phyloP scores from a whole-genome alignment of 129 eudicot genomes.

The Helianthus tuberosus region DNA sequence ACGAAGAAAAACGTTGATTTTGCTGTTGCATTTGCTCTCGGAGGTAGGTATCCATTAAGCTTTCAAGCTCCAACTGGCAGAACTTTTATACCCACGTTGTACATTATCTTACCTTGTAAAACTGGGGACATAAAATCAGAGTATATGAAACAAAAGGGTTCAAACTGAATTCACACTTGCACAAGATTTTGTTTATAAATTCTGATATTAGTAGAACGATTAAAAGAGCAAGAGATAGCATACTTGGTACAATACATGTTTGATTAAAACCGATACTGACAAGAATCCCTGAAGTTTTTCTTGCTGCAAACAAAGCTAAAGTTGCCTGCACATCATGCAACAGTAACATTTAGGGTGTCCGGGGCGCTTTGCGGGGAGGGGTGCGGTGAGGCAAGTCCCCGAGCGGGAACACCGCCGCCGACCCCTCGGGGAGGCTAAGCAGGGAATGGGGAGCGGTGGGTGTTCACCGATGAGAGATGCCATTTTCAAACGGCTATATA shows the following conservation, averaged over 20 bases:
- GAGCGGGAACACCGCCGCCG: no score
- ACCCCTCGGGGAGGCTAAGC: no score
- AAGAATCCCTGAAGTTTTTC: constrained; percentile 87
- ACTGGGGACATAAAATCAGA: constrained; percentile 41
- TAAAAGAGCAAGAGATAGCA: constrained; percentile 21
- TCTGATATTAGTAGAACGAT: background rate
- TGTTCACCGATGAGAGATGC: no score
- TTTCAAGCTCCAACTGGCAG: constrained; percentile 85
- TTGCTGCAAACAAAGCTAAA: constrained; percentile 91
- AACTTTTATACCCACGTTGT: constrained; percentile 82
- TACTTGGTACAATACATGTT: constrained; percentile 95
- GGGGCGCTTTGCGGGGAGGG: no score
- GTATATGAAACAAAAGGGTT: no score
- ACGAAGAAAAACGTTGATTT: background rate
- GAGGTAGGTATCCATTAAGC: constrained; percentile 87
- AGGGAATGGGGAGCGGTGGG: no score
- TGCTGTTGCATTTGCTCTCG: constrained; percentile 84
- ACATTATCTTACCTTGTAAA: constrained; percentile 85
- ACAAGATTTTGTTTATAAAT: background rate
- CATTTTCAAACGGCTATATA: no score
- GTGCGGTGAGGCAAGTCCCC: no score
- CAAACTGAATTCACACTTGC: no score
- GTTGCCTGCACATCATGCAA: constrained; percentile 66
- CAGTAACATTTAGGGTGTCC: constrained; percentile 23
- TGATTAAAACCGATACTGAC: constrained; percentile 89